Evolutionary conservation across 2,329 filamentous ascomycete species (phyloP).

Genomic region (Emericellopsis cladophorae): DNA sequence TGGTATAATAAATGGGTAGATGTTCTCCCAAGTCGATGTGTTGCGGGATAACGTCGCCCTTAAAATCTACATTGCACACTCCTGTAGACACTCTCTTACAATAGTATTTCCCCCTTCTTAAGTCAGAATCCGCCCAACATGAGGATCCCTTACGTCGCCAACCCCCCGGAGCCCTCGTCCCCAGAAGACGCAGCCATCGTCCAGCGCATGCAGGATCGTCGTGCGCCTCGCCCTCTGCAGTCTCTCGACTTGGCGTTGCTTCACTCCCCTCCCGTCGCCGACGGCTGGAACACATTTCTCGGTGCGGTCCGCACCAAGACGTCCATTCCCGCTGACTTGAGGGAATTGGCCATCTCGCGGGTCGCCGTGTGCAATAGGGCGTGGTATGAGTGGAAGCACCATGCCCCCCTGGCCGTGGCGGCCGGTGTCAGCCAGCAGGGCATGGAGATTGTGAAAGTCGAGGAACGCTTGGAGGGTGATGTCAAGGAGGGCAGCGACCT

Average conservation of each 20-base stretch:
- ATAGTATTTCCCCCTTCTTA: not conserved
- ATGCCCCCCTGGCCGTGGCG: conserved; percentile 52
- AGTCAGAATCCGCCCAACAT: conserved; percentile 23
- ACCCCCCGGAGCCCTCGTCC: conserved; percentile 31
- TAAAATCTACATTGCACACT: no score
- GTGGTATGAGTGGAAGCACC: conserved; percentile 77
- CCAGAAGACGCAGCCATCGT: conserved; percentile 44
- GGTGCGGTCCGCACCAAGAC: conserved; percentile 48
- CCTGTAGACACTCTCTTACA: no score
- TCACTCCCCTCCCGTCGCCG: conserved; percentile 60
- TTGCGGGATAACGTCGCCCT: no score
- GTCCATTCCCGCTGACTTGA: conserved; percentile 37
- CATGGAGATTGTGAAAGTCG: conserved; percentile 29
- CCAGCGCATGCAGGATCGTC: conserved; percentile 50
- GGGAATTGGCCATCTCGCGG: conserved; percentile 70
- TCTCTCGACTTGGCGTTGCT: conserved; percentile 65
- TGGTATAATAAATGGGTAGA: no score
- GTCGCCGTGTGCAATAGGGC: conserved; percentile 71
- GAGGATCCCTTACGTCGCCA: conserved; percentile 53
- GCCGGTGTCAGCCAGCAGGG: conserved; percentile 43
- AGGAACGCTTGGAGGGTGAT: conserved; percentile 9
- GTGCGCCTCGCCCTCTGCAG: conserved; percentile 57
- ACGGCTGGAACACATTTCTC: conserved; percentile 63
- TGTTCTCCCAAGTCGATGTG: no score
- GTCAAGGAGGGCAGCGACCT: conserved; percentile 20